These are phyloP conservation scores for Tilletia horrida DNA, from an alignment of 1,284 basidiomycete genomes.

Conservation along the genomic window DNA sequence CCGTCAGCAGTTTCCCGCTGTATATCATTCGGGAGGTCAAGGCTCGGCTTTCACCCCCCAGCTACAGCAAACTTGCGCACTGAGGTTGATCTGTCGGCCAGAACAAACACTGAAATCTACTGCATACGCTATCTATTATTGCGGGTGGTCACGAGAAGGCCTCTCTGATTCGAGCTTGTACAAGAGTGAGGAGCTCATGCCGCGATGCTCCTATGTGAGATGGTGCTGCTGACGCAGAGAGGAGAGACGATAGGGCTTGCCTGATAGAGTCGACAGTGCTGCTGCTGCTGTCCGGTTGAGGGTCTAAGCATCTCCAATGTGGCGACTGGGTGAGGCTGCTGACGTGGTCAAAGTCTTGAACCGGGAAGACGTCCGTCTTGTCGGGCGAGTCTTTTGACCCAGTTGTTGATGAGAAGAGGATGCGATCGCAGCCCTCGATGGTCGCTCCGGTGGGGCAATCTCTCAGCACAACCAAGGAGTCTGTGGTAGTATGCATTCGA, in stretches of 20 bases:
- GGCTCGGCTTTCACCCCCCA: slow-evolving; percentile 82
- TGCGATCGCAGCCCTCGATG: slow-evolving; percentile 7
- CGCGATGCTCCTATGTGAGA: no score
- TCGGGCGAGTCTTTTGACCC: neutral
- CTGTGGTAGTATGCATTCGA: slow-evolving; percentile 13
- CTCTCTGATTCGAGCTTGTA: no score
- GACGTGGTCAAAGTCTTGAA: slow-evolving; percentile 17
- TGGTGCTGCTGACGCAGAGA: neutral
- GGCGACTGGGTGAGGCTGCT: slow-evolving; percentile 3
- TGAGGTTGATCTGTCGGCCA: no score
- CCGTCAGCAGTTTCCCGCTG: slow-evolving; percentile 80
- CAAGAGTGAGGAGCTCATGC: no score
- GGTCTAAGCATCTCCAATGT: neutral
- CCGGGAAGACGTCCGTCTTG: neutral
- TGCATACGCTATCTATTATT: no score
- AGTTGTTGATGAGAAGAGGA: neutral
- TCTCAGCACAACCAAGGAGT: neutral
- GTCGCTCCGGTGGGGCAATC: slow-evolving; percentile 9
- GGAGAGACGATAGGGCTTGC: neutral
- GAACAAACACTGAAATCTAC: no score
- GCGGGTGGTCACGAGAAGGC: no score
- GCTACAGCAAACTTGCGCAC: slow-evolving; percentile 72
- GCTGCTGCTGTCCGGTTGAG: neutral
- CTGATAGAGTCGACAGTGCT: neutral
- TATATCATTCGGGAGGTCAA: slow-evolving; percentile 85